These are phyloP conservation scores for Puccinia hordei DNA, from an alignment of 1,284 basidiomycete species.

Conservation along the genomic window DNA sequence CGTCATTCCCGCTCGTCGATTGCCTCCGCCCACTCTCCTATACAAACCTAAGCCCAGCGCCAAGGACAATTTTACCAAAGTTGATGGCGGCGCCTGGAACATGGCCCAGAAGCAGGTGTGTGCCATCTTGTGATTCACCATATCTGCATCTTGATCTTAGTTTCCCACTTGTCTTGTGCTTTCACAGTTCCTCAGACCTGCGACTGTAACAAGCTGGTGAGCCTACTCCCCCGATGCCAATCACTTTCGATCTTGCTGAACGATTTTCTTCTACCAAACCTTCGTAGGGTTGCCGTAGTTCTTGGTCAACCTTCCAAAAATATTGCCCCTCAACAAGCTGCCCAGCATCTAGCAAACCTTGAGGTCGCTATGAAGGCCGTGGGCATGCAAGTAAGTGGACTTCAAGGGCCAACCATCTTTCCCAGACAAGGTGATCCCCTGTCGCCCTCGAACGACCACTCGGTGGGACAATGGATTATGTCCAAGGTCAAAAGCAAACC, in stretches of 20 bases:
- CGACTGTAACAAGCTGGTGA: conserved; percentile 37
- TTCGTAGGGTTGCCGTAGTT: conserved; percentile 19
- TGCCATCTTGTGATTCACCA: neutral
- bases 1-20: conserved; percentile 34
- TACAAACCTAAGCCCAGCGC: conserved; percentile 12
- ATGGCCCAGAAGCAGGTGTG: conserved; percentile 22
- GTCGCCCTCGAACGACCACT: neutral
- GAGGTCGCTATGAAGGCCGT: neutral
- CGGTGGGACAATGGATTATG: conserved; percentile 45
- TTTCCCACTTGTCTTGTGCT: neutral
- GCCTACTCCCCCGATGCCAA: neutral
- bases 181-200: conserved; percentile 22
- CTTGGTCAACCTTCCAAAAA: neutral
- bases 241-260: neutral
- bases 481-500: conserved; percentile 38
- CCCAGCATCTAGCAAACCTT: conserved; percentile 10
- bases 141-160: neutral
- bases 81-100: conserved; percentile 37
- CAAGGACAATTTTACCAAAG: neutral
- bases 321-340: neutral
- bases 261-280: neutral
- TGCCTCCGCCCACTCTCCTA: conserved; percentile 33
- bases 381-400: conserved; percentile 17
- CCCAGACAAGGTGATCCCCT: conserved; percentile 1
- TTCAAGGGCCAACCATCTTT: conserved; percentile 11